Conservation (phyloP, 805 yeast species). For the Cyberlindnera sargentensis region DNA sequence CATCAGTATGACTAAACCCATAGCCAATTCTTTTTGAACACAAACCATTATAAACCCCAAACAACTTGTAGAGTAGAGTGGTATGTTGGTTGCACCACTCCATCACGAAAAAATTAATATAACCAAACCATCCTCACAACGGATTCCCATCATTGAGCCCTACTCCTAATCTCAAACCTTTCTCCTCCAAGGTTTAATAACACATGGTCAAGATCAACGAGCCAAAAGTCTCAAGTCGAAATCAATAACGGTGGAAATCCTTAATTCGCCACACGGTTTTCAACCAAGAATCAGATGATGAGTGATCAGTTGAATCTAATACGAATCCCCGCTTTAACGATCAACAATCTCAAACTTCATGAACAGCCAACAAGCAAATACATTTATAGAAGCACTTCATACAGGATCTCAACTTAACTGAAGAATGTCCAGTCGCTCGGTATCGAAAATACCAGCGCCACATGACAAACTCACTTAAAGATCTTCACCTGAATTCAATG, state of each 20-base stretch:
- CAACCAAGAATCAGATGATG: too few relatives aligned
- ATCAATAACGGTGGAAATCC: background rate
- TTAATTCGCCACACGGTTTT: too few relatives aligned
- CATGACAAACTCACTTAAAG: constrained; percentile 5
- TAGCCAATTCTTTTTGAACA: background rate
- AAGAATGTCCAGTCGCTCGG: constrained; percentile 21
- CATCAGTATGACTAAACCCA: background rate
- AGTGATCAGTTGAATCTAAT: too few relatives aligned
- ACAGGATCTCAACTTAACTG: background rate
- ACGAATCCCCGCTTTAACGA: too few relatives aligned
- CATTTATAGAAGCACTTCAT: too few relatives aligned
- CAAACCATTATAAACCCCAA: background rate
- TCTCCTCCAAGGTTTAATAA: background rate
- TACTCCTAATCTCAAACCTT: background rate
- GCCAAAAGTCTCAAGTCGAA: constrained; percentile 20
- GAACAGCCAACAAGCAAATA: too few relatives aligned
- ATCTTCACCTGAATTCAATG: too few relatives aligned
- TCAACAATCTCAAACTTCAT: too few relatives aligned
- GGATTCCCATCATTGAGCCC: background rate
- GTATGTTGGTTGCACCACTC: background rate
- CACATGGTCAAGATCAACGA: constrained; percentile 11
- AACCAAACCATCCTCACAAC: background rate
- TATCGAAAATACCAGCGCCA: constrained; percentile 17
- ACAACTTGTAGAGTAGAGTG: too few relatives aligned
- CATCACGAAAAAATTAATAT: background rate